Evolutionary conservation across 2,329 filamentous ascomycete genomes (phyloP), one percentile per base, ranked within the genome.

Genomic region (Stachybotrys elegans): DNA sequence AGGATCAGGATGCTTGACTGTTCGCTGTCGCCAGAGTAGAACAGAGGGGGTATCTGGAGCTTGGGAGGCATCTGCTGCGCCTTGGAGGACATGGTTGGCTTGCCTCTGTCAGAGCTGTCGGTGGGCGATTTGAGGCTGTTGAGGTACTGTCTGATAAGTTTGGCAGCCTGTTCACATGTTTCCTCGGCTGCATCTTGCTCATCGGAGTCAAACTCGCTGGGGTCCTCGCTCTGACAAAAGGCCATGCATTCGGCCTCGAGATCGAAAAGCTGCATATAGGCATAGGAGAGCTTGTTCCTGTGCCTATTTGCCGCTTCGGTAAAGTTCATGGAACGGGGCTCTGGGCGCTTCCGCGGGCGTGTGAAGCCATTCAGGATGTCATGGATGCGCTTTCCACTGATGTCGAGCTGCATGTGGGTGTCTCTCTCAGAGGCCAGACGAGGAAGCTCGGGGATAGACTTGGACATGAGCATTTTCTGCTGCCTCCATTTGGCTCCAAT

Each of bases 1-100:
- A 57, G 37, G 2, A 57, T 52, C 43, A 57, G 36, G 4, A 42
- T 43, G 8, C 54, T 57, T 11, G 51, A 49, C 22, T 56, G 48
- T 20, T 55, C 49, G 2, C 51, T 49, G 17, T 48, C 53, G 13
- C 46, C 35, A 3, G 43, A 17, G 8, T 54, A 54, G n/a, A 31
- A 23, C 20, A 25, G 16, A 8, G 23, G 41, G 8, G 50, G 44
- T 5, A 43, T 34, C n/a, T n/a, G n/a, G n/a, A n/a, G n/a, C n/a
- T n/a, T n/a, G n/a, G n/a, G n/a, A n/a, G n/a, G n/a, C n/a, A n/a
- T n/a, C n/a, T n/a, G n/a, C n/a, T n/a, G n/a, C n/a, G n/a, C n/a
- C n/a, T n/a, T n/a, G n/a, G n/a, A n/a, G n/a, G n/a, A n/a, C n/a
- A n/a, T n/a, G n/a, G n/a, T n/a, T n/a, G n/a, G n/a, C n/a, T n/a